Conservation (phyloP, 1,284 basidiomycete genomes). For the Tausonia pullulans region DNA sequence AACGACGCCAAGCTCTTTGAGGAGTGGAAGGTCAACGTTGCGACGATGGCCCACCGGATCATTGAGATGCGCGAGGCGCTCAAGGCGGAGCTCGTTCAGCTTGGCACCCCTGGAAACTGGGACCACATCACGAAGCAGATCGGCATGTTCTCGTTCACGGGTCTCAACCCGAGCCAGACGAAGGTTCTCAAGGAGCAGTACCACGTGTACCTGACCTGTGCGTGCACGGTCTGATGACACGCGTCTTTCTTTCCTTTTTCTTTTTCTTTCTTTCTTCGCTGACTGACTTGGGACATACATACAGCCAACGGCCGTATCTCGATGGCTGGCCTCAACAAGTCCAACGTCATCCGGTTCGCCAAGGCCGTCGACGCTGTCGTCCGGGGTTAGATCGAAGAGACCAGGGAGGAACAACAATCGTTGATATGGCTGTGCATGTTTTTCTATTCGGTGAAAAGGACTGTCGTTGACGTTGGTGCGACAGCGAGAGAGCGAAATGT, state of each 20-base stretch:
- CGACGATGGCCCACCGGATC: slow-evolving; percentile 79
- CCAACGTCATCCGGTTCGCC: slow-evolving; percentile 68
- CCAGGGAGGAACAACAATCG: no score
- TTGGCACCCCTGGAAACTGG: slow-evolving; percentile 81
- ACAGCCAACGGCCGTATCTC: slow-evolving; percentile 66
- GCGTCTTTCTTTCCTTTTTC: slow-evolving; percentile 11
- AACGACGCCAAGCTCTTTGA: slow-evolving; percentile 59
- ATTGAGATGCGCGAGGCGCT: slow-evolving; percentile 76
- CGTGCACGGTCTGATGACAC: background rate
- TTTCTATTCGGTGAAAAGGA: no score
- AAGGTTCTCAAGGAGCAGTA: slow-evolving; percentile 59
- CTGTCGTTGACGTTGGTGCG: no score
- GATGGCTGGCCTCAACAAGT: slow-evolving; percentile 67
- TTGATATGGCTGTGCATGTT: no score
- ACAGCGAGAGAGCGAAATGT: no score
- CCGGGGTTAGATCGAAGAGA: slow-evolving; percentile 29
- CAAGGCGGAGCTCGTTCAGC: slow-evolving; percentile 55
- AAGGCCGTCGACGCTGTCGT: slow-evolving; percentile 60
- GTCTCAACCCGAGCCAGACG: slow-evolving; percentile 57
- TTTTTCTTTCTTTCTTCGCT: background rate
- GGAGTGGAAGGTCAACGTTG: slow-evolving; percentile 78
- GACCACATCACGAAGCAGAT: slow-evolving; percentile 80
- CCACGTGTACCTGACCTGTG: slow-evolving; percentile 73
- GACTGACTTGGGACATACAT: background rate
- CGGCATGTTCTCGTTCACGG: slow-evolving; percentile 49